Evolutionary conservation across 768 basidiomycete genomes (phyloP).

Genomic region (Lactarius deliciosus): DNA sequence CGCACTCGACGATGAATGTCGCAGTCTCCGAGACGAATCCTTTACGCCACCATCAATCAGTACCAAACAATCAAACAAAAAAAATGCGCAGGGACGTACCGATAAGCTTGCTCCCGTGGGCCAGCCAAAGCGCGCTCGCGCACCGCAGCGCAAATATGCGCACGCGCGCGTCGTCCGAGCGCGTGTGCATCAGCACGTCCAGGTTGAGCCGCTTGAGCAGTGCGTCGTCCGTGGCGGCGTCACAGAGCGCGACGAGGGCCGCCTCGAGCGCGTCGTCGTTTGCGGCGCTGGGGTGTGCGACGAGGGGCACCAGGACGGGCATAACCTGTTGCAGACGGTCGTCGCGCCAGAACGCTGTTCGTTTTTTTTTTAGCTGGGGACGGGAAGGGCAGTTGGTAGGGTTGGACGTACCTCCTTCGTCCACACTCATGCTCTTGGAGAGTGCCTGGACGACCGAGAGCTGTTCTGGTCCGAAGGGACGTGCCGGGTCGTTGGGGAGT

Average conservation of each 20-base stretch:
- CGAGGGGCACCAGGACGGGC: slow-evolving; percentile 31
- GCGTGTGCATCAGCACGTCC: slow-evolving; percentile 82
- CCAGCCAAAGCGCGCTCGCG: slow-evolving; percentile 71
- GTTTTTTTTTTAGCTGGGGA: not conserved
- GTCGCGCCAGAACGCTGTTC: slow-evolving; percentile 84
- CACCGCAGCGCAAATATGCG: slow-evolving; percentile 70
- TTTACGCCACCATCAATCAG: slow-evolving; percentile 33
- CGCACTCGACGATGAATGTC: slow-evolving; percentile 83
- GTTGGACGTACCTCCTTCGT: slow-evolving; percentile 70
- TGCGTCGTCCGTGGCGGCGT: slow-evolving; percentile 52
- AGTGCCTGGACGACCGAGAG: slow-evolving; percentile 66
- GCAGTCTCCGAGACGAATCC: slow-evolving; percentile 80
- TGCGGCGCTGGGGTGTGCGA: slow-evolving; percentile 7
- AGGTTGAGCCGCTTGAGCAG: slow-evolving; percentile 82
- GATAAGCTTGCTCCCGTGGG: slow-evolving; percentile 70
- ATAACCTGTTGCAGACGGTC: slow-evolving; percentile 68
- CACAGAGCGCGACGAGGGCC: slow-evolving; percentile 56
- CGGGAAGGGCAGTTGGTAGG: not conserved
- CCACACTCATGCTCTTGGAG: slow-evolving; percentile 66
- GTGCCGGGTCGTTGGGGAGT: slow-evolving; percentile 40
- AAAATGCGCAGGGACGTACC: slow-evolving; percentile 44
- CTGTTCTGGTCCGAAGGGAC: slow-evolving; percentile 36
- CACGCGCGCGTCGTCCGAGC: slow-evolving; percentile 72
- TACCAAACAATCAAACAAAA: not conserved
- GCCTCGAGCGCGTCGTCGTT: slow-evolving; percentile 42